These are phyloP conservation scores for Leccinum solheimii DNA, from an alignment of 1,284 basidiomycete species.

Conservation along the genomic window DNA sequence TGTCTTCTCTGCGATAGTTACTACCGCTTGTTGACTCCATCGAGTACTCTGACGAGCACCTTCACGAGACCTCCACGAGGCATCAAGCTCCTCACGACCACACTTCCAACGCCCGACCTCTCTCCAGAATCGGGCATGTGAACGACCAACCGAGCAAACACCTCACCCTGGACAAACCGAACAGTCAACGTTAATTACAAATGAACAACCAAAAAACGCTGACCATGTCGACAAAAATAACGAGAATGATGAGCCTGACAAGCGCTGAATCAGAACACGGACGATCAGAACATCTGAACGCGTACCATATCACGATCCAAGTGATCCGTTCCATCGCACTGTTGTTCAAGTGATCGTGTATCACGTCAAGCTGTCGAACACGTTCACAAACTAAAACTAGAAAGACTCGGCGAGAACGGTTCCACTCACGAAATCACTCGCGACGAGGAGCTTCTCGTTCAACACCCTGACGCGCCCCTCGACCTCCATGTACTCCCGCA, in stretches of 20 bases:
- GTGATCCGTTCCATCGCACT: slow-evolving; percentile 92
- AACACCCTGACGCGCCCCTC: slow-evolving; percentile 81
- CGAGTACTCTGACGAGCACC: slow-evolving; percentile 24
- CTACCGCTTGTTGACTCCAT: slow-evolving; percentile 12
- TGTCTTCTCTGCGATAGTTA: background rate
- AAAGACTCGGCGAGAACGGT: background rate
- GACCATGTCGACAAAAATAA: slow-evolving; percentile 80
- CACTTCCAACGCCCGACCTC: slow-evolving; percentile 2
- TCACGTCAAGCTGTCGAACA: slow-evolving; percentile 74
- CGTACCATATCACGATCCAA: slow-evolving; percentile 91
- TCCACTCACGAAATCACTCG: slow-evolving; percentile 80
- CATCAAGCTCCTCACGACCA: slow-evolving; percentile 19
- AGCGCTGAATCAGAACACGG: background rate
- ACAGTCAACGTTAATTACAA: background rate
- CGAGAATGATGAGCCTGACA: slow-evolving; percentile 80
- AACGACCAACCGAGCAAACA: slow-evolving; percentile 78
- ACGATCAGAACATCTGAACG: background rate
- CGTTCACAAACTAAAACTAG: slow-evolving; percentile 1
- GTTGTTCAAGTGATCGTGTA: slow-evolving; percentile 92
- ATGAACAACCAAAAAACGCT: slow-evolving; percentile 21
- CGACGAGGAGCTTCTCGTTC: slow-evolving; percentile 87
- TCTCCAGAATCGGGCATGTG: slow-evolving; percentile 35
- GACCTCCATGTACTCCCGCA: slow-evolving; percentile 94
- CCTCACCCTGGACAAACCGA: slow-evolving; percentile 62
- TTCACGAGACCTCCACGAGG: slow-evolving; percentile 29